These are phyloP conservation scores for Mrakia frigida DNA, from an alignment of 768 basidiomycete genomes.

Conservation along the genomic window DNA sequence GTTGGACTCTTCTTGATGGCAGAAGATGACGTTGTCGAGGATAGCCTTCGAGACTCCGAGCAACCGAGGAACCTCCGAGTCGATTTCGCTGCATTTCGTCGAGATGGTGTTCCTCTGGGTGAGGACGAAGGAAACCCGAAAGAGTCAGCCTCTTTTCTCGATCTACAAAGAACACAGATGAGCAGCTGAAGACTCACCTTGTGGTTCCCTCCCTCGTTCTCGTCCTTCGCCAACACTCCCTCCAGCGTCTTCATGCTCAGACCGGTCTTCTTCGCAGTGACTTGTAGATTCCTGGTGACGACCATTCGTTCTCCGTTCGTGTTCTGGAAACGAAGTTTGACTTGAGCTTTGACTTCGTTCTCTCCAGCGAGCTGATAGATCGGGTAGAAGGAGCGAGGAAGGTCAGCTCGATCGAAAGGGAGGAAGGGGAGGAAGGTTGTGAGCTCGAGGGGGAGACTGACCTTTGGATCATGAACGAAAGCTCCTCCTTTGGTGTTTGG, in stretches of 20 bases:
- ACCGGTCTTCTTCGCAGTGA: slow-evolving; percentile 77
- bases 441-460: slow-evolving; percentile 19
- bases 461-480: slow-evolving; percentile 93
- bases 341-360: slow-evolving; percentile 98
- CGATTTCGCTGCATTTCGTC: slow-evolving; percentile 96
- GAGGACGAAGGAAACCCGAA: neutral
- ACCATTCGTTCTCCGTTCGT: slow-evolving; percentile 87
- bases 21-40: slow-evolving; percentile 97
- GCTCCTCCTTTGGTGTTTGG: slow-evolving; percentile 98
- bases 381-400: neutral
- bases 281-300: slow-evolving; percentile 81
- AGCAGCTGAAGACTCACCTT: slow-evolving; percentile 56
- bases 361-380: slow-evolving; percentile 77
- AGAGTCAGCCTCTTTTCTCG: neutral
- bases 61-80: slow-evolving; percentile 83
- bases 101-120: slow-evolving; percentile 78
- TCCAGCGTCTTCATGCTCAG: slow-evolving; percentile 98
- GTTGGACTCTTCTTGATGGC: slow-evolving; percentile 97
- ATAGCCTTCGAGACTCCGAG: slow-evolving; percentile 97
- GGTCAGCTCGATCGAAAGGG: neutral
- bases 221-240: slow-evolving; percentile 71
- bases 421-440: neutral
- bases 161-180: neutral
- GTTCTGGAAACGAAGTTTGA: slow-evolving; percentile 85
- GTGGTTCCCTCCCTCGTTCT: slow-evolving; percentile 60